These are phyloP conservation scores for Calonectria hongkongensis DNA, from an alignment of 2,329 filamentous ascomycete genomes.

Conservation along the genomic window DNA sequence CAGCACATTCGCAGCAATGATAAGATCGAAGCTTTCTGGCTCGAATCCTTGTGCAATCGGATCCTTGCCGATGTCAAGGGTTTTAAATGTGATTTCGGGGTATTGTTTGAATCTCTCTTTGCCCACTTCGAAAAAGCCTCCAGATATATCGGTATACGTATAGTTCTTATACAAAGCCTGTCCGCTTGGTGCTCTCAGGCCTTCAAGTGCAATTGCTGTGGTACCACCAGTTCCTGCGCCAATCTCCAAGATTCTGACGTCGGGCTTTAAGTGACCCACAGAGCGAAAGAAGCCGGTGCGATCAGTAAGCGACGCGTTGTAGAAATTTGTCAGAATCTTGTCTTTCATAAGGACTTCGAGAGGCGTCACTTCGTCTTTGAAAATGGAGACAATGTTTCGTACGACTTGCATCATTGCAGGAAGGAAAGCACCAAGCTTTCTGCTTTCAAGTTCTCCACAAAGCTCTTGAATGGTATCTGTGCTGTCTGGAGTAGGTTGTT, in stretches of 20 bases:
- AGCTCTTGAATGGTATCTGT: background rate
- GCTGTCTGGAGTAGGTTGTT: constrained; percentile 20
- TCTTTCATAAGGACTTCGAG: constrained; percentile 38
- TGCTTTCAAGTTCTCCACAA: background rate
- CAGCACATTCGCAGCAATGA: constrained; percentile 57
- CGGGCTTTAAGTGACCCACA: constrained; percentile 41
- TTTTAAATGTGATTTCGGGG: constrained; percentile 50
- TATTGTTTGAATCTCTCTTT: constrained; percentile 45
- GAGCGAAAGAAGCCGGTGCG: constrained; percentile 29
- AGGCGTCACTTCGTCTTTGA: constrained; percentile 32
- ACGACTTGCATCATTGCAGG: constrained; percentile 30
- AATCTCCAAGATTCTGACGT: constrained; percentile 54
- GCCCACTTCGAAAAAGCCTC: constrained; percentile 55
- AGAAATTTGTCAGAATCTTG: background rate
- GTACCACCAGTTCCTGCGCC: constrained; percentile 59
- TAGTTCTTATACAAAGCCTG: constrained; percentile 45
- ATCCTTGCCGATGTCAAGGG: constrained; percentile 58
- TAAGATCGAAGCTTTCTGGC: constrained; percentile 52
- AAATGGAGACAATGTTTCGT: constrained; percentile 34
- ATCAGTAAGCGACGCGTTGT: constrained; percentile 9
- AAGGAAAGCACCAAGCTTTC: background rate
- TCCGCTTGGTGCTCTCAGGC: constrained; percentile 36
- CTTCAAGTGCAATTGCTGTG: constrained; percentile 54
- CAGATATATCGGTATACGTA: constrained; percentile 57
- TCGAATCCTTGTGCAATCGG: constrained; percentile 56